Evolutionary conservation across 495 filamentous ascomycete genomes (phyloP).

Genomic region (Penicillium coprophilum): DNA sequence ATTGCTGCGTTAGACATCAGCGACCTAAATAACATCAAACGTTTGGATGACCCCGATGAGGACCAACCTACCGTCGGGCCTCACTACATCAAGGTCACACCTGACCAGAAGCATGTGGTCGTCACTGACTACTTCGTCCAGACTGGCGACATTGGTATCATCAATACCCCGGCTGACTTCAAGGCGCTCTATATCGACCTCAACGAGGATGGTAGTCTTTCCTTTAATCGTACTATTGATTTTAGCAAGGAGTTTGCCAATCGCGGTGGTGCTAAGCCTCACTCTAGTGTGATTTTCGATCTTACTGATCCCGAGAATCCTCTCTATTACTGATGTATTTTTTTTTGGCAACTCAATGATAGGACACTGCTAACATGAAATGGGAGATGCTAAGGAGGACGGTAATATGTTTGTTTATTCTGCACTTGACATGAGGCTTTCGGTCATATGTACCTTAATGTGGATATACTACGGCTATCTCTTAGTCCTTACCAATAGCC

Average conservation of each 20-base stretch:
- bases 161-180: slow-evolving; percentile 64
- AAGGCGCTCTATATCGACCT: slow-evolving; percentile 64
- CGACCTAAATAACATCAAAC: slow-evolving; percentile 57
- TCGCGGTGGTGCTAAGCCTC: slow-evolving; percentile 58
- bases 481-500: neutral
- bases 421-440: neutral
- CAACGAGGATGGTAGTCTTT: slow-evolving; percentile 50
- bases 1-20: slow-evolving; percentile 64
- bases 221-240: slow-evolving; percentile 59
- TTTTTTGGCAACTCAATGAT: too few species aligned
- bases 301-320: slow-evolving; percentile 52
- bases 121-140: slow-evolving; percentile 68
- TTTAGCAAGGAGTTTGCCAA: slow-evolving; percentile 53
- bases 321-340: slow-evolving; percentile 45
- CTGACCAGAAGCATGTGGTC: slow-evolving; percentile 61
- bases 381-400: neutral
- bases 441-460: neutral
- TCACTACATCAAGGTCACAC: slow-evolving; percentile 64
- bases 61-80: slow-evolving; percentile 60
- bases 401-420: neutral
- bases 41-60: slow-evolving; percentile 59
- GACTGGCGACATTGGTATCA: slow-evolving; percentile 58
- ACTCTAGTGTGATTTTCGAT: slow-evolving; percentile 60
- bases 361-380: neutral
- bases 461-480: neutral